Conservation (phyloP, 1,139 yeast species). For the Suhomyces kunorum region DNA sequence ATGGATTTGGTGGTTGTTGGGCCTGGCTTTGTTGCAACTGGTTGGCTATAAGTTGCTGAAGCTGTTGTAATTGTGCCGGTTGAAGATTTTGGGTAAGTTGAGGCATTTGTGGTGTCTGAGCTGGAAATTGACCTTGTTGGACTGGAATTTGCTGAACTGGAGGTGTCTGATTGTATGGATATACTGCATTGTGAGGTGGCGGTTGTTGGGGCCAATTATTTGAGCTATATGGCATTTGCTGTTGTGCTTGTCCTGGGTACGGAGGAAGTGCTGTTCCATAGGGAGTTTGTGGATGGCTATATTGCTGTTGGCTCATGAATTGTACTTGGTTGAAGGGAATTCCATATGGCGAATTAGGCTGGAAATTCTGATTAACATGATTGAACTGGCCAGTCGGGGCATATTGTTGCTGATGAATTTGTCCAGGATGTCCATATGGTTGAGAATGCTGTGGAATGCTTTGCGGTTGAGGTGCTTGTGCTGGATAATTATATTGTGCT, state of each 20-base stretch:
- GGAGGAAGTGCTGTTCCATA: neutral
- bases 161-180: constrained; percentile 4
- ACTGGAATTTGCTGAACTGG: neutral
- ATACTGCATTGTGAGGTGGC: constrained; percentile 6
- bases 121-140: neutral
- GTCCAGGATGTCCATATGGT: neutral
- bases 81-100: constrained; percentile 10
- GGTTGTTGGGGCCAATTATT: constrained; percentile 9
- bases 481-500: constrained; percentile 1
- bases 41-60: constrained; percentile 32
- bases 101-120: constrained; percentile 1
- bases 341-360: constrained; percentile 6
- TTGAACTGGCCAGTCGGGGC: neutral
- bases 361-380: constrained; percentile 4
- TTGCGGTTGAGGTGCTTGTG: constrained; percentile 15
- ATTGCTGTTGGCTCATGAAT: constrained; percentile 1
- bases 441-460: neutral
- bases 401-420: neutral
- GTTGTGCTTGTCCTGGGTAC: neutral
- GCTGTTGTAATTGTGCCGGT: constrained; percentile 26
- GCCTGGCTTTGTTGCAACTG: constrained; percentile 23
- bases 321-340: constrained; percentile 8
- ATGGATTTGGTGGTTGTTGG: constrained; percentile 11
- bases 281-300: neutral
- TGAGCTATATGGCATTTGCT: neutral